These are phyloP conservation scores for Penicillium rolfsii DNA, from an alignment of 2,329 filamentous ascomycete genomes.

Conservation along the genomic window DNA sequence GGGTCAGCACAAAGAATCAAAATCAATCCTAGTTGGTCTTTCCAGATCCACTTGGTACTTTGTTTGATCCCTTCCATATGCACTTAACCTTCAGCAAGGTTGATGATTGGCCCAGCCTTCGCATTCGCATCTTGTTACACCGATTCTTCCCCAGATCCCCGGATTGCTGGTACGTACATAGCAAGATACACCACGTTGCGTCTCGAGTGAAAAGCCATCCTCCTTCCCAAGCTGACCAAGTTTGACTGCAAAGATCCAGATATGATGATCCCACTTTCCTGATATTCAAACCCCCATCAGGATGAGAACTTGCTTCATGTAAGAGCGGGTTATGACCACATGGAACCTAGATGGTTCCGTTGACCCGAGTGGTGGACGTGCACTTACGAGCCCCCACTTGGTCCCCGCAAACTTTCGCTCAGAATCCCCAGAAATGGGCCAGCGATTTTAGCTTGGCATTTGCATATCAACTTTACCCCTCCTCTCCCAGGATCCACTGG, in stretches of 20 bases:
- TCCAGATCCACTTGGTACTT: not conserved
- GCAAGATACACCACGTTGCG: not conserved
- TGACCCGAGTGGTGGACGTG: constrained; percentile 4
- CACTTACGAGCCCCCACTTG: constrained; percentile 1
- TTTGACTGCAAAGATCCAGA: too few species aligned
- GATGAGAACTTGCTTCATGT: not conserved
- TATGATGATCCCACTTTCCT: too few species aligned
- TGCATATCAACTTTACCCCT: not conserved
- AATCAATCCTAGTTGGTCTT: not conserved
- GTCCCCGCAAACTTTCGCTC: constrained; percentile 4
- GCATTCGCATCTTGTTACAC: not conserved
- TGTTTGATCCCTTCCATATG: not conserved
- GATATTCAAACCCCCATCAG: not conserved
- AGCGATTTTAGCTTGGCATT: constrained; percentile 1
- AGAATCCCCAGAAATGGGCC: not conserved
- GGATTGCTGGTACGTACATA: not conserved
- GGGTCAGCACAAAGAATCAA: not conserved
- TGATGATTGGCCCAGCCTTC: not conserved
- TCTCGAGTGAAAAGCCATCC: too few species aligned
- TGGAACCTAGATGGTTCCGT: not conserved
- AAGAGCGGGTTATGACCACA: not conserved
- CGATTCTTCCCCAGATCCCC: not conserved
- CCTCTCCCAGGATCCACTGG: constrained; percentile 1
- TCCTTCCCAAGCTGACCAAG: too few species aligned
- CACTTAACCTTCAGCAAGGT: too few species aligned